A percentile compares a stretch with the other conserved stretches of the same genome.
These are phyloP conservation scores for Xylaria sp. DNA, from an alignment of 495 filamentous ascomycete species.

Conservation along the genomic window DNA sequence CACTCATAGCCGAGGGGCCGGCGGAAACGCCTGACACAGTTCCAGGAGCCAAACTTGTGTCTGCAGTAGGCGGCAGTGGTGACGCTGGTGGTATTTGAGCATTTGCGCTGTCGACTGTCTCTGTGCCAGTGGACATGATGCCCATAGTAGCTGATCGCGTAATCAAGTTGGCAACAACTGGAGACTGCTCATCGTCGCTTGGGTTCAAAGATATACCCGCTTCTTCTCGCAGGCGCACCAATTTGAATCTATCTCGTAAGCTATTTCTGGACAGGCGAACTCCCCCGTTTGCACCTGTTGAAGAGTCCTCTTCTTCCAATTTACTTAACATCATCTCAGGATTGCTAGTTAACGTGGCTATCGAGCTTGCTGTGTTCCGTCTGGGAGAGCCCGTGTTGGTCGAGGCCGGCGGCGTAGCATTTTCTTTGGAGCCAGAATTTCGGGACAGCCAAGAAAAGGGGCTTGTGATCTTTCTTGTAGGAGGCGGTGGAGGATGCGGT, in stretches of 20 bases:
- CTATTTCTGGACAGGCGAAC: constrained; percentile 67
- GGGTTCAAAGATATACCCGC: constrained; percentile 58
- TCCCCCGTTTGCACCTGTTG: constrained; percentile 51
- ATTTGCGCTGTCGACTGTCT: constrained; percentile 51
- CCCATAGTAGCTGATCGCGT: constrained; percentile 56
- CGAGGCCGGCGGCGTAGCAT: constrained; percentile 59
- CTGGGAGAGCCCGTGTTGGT: constrained; percentile 47
- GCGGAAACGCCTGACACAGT: constrained; percentile 79
- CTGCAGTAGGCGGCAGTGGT: constrained; percentile 58
- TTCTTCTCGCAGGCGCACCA: constrained; percentile 81
- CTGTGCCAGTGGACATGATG: constrained; percentile 51
- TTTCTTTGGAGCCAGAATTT: constrained; percentile 67
- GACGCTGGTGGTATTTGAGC: constrained; percentile 55
- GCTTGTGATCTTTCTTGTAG: constrained; percentile 72
- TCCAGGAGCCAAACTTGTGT: constrained; percentile 73
- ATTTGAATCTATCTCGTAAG: constrained; percentile 85
- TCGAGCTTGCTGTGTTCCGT: constrained; percentile 77
- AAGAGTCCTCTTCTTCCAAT: constrained; percentile 71
- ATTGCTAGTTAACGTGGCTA: constrained; percentile 76
- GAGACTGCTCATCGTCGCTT: constrained; percentile 56
- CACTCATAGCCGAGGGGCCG: constrained; percentile 69
- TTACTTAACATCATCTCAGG: constrained; percentile 74
- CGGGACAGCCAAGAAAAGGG: constrained; percentile 90
- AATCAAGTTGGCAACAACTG: constrained; percentile 50
- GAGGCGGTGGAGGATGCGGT: constrained; percentile 50